A percentile compares a stretch with the other conserved stretches of the same genome.
Evolutionary conservation across 1,284 basidiomycete genomes (phyloP).

Genomic region (Tausonia pullulans): DNA sequence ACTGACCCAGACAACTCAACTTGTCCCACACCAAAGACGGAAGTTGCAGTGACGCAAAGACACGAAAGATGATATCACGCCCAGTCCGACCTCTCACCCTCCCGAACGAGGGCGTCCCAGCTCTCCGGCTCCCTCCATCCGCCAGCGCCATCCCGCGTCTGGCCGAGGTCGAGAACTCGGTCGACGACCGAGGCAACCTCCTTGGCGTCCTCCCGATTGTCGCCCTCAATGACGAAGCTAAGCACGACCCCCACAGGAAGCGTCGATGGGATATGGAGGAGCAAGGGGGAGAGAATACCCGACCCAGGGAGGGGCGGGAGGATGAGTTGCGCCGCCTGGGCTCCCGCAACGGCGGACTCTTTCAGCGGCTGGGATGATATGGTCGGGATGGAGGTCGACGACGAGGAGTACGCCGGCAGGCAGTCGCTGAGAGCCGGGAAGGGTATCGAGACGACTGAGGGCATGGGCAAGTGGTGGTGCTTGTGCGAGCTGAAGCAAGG

Average conservation of each 20-base stretch:
- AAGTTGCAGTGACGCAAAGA: neutral
- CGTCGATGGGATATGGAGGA: neutral
- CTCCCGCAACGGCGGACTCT: neutral
- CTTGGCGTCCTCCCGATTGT: constrained; percentile 13
- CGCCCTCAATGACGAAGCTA: constrained; percentile 9
- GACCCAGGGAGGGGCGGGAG: constrained; percentile 14
- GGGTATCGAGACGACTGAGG: constrained; percentile 6
- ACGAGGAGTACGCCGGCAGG: neutral
- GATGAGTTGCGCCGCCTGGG: neutral
- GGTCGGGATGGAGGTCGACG: neutral
- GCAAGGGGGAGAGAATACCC: constrained; percentile 7
- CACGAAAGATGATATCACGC: neutral
- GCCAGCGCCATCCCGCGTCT: constrained; percentile 4
- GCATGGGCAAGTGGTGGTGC: constrained; percentile 8
- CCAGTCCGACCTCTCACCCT: constrained; percentile 1
- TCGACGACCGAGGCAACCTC: constrained; percentile 11
- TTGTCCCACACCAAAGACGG: neutral
- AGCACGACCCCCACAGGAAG: constrained; percentile 9
- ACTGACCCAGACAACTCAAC: neutral
- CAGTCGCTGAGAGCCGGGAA: neutral
- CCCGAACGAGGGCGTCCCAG: constrained; percentile 12
- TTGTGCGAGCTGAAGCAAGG: neutral
- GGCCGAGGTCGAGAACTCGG: constrained; percentile 10
- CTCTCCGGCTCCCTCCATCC: constrained; percentile 12
- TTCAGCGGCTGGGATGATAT: neutral